Base-by-base conservation (phyloP, 2,329 filamentous ascomycete genomes). In the Drechslerella coelobrocha region DNA sequence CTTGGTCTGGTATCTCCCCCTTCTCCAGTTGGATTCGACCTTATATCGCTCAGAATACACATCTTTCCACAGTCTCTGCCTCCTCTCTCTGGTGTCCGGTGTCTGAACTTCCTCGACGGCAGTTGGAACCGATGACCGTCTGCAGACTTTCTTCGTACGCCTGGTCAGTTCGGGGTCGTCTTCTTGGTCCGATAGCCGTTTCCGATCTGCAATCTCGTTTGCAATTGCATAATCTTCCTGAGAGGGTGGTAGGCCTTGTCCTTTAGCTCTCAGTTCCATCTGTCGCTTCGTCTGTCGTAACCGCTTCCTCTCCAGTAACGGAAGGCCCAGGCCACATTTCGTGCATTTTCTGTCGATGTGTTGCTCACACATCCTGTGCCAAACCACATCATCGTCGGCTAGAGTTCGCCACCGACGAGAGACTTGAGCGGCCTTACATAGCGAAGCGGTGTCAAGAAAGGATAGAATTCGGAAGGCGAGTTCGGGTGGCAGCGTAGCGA, bases 321-420 rank as follows among this genome's bases (percentile, higher is more conserved):
- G 94, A 69, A 99, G 80, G 1, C 94, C 94, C 91, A 92, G 97
- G 23, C 94, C 93, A 77, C 94, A 99, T 78, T 94, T 96, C 68
- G 88, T 92, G 79, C 92, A 97, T 78, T 96, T 96, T 71, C 91
- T 84, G 78, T 95, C 91, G 75, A 97, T 95, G 78, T 96, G 92
- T 78, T 97, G 93, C 79, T 96, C 92, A 78, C 94, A 99, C 92
- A 97, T 97, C 73, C 89, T 89, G 77, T 97, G 90, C 94, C 94
- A 99, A 2, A 99, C 93, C 7, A 96, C 89, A 78, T 99, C 93
- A 77, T 97, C 93, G 76, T 97, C 94, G n/a, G 94, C 93, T 41
- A 99, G 82, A 63, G 86, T 86, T 72, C 91, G 85, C 94, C 94
- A 99, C 75, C 88, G 85, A 66, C 88, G 86, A 78, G 91, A 97